Conservation (phyloP, 2,329 filamentous ascomycete species). For the Gremmenia infestans region DNA sequence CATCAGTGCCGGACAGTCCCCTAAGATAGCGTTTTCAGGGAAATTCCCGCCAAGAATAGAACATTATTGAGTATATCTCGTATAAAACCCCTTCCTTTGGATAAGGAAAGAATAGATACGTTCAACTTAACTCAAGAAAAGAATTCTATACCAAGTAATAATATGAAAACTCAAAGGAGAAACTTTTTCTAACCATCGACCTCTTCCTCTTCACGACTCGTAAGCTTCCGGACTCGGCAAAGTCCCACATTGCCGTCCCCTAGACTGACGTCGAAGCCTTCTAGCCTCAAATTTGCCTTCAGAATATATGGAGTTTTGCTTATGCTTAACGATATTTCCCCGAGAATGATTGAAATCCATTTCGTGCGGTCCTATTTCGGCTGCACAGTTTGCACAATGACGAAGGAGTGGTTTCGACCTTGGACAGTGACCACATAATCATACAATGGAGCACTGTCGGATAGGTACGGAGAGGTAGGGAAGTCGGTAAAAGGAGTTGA, state of each 20-base stretch:
- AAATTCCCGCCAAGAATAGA: too few relatives aligned
- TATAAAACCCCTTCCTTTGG: too few relatives aligned
- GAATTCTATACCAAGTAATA: too few relatives aligned
- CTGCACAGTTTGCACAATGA: slow-evolving; percentile 6
- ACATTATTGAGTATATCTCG: too few relatives aligned
- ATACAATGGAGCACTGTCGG: not conserved
- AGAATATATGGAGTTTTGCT: slow-evolving; percentile 12
- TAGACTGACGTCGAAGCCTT: not conserved
- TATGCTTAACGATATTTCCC: not conserved
- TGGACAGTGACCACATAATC: not conserved
- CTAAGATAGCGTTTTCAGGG: too few relatives aligned
- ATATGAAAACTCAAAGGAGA: not conserved
- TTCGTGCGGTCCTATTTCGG: slow-evolving; percentile 18
- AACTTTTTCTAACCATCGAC: not conserved
- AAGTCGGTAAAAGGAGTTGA: not conserved
- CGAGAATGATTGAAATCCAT: slow-evolving; percentile 5
- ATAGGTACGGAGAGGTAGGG: not conserved
- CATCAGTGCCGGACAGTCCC: too few relatives aligned
- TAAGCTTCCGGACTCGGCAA: not conserved
- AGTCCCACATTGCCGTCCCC: not conserved
- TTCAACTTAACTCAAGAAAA: too few relatives aligned
- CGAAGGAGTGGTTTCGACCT: slow-evolving; percentile 10
- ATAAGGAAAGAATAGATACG: too few relatives aligned
- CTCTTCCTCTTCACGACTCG: not conserved
- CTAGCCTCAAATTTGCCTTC: not conserved